Percentiles rank a stretch among this genome's conserved stretches.
These are phyloP conservation scores for Coemansia sp. DNA, from an alignment of 192 early-diverging fungal species.

Conservation along the genomic window DNA sequence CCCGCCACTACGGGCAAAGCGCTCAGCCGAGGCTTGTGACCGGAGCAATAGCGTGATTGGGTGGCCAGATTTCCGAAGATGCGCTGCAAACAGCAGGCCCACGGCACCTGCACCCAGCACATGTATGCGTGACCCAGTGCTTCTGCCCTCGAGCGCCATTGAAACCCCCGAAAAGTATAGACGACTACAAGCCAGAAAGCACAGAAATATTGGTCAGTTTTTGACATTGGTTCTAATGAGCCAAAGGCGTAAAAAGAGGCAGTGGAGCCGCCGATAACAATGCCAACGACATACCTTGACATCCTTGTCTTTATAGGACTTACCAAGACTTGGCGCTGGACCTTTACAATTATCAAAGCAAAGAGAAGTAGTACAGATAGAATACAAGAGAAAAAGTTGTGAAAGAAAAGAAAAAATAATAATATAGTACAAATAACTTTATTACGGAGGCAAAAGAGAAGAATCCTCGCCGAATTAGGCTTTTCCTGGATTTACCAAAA, in stretches of 20 bases:
- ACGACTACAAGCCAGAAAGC: not conserved
- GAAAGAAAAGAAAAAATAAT: not conserved
- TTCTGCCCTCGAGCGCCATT: conserved; percentile 22
- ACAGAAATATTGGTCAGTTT: not conserved
- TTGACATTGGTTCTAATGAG: not conserved
- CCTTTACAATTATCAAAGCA: not conserved
- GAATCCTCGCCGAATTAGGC: not conserved
- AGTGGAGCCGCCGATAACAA: not conserved
- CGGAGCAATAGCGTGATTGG: conserved; percentile 66
- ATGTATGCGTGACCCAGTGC: conserved; percentile 54
- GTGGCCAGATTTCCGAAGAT: conserved; percentile 58
- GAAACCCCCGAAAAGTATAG: conserved; percentile 25
- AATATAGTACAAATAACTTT: not conserved
- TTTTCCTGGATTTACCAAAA: not conserved
- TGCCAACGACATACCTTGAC: not conserved
- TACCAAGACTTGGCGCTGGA: not conserved
- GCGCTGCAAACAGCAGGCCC: conserved; percentile 66
- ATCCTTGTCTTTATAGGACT: not conserved
- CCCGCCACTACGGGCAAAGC: conserved; percentile 26
- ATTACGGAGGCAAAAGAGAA: not conserved
- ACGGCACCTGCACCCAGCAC: conserved; percentile 75
- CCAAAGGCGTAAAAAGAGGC: not conserved
- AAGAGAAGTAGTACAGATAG: too few relatives aligned
- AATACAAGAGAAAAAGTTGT: not conserved
- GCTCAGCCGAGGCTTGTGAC: conserved; percentile 49